Conservation (phyloP, 73 alveolate genomes). For the Paraurostyla sp. region DNA sequence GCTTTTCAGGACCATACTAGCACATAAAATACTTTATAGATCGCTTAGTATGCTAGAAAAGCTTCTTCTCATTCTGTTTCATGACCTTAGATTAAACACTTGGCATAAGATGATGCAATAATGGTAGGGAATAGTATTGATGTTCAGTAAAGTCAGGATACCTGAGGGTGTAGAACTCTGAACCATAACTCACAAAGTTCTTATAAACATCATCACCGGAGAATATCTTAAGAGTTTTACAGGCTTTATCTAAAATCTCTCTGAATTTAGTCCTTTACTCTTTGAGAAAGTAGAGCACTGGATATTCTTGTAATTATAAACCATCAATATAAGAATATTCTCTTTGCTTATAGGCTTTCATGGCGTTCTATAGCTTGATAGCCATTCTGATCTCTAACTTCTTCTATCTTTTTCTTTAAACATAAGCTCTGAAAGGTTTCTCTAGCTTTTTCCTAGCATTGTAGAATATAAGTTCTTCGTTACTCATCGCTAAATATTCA, state of each 20-base stretch:
- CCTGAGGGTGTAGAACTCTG: constrained; percentile 29
- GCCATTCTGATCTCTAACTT: constrained; percentile 31
- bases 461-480: constrained; percentile 36
- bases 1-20: constrained; percentile 41
- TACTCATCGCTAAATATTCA: constrained; percentile 61
- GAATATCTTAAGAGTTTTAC: not conserved
- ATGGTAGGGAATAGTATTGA: not conserved
- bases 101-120: constrained; percentile 12
- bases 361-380: constrained; percentile 40
- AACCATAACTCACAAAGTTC: constrained; percentile 12
- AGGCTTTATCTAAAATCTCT: constrained; percentile 23
- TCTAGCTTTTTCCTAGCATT: constrained; percentile 54
- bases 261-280: constrained; percentile 62
- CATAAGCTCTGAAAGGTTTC: constrained; percentile 35
- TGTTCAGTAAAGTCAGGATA: constrained; percentile 52
- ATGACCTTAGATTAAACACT: not conserved
- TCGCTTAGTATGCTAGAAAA: constrained; percentile 1
- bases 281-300: constrained; percentile 55
- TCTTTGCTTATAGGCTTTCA: constrained; percentile 32
- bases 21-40: constrained; percentile 16
- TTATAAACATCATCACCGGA: not conserved
- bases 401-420: not conserved
- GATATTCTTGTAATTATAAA: constrained; percentile 47
- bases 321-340: constrained; percentile 40
- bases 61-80: not conserved